Evolutionary conservation across 306 rosid genomes (phyloP).

Genomic region (Casuarina equisetifolia): DNA sequence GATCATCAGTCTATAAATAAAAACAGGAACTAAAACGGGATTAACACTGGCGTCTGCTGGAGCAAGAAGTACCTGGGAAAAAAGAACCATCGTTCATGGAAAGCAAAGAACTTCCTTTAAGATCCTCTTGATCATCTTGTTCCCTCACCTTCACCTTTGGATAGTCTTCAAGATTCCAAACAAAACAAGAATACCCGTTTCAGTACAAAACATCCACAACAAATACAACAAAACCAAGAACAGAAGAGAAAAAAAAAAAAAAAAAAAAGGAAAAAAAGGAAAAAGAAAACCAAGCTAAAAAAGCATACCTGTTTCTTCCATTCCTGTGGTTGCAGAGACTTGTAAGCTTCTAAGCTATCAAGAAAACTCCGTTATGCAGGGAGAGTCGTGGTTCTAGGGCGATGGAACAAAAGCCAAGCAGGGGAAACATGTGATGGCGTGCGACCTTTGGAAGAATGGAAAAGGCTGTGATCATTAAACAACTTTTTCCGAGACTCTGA

Average conservation of each 20-base stretch:
- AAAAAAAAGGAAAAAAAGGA: neutral
- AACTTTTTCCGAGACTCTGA: neutral
- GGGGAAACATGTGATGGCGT: conserved; percentile 6
- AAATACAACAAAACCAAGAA: conserved; percentile 16
- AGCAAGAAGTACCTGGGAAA: conserved; percentile 25
- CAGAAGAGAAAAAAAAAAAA: neutral
- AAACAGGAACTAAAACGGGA: neutral
- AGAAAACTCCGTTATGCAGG: conserved; percentile 13
- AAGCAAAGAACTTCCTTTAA: conserved; percentile 20
- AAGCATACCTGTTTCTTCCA: conserved; percentile 12
- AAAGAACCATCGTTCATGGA: conserved; percentile 19
- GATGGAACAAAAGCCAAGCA: conserved; percentile 6
- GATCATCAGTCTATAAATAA: neutral
- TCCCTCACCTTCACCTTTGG: conserved; percentile 39
- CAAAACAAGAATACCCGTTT: conserved; percentile 10
- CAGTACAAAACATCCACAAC: neutral
- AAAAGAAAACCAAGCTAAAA: neutral
- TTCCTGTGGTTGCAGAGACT: conserved; percentile 16
- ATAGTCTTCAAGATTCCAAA: conserved; percentile 16
- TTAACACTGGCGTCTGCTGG: neutral
- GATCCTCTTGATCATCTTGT: conserved; percentile 32
- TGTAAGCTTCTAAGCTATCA: neutral
- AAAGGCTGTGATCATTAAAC: neutral
- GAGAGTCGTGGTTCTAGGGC: conserved; percentile 14
- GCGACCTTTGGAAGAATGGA: conserved; percentile 20